These are phyloP conservation scores for Talaromyces ruber DNA, from an alignment of 495 filamentous ascomycete species.

Conservation along the genomic window DNA sequence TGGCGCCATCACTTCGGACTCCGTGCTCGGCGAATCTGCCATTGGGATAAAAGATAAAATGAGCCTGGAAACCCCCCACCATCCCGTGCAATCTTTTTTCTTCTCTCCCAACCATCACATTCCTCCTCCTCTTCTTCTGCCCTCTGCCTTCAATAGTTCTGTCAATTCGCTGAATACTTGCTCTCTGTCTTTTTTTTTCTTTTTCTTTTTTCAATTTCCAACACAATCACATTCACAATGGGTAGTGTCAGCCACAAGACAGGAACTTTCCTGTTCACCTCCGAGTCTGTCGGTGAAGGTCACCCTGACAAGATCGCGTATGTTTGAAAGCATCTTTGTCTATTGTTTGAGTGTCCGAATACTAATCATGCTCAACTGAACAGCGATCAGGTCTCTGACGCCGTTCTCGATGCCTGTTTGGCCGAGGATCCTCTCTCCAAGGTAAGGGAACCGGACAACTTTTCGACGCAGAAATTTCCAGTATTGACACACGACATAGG, in stretches of 20 bases:
- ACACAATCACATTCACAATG: slow-evolving; percentile 41
- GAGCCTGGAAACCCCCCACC: slow-evolving; percentile 8
- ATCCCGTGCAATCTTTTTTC: slow-evolving; percentile 12
- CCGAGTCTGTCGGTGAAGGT: slow-evolving; percentile 96
- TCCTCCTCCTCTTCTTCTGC: slow-evolving; percentile 10
- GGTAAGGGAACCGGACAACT: slow-evolving; percentile 26
- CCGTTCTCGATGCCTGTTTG: slow-evolving; percentile 96
- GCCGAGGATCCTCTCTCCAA: slow-evolving; percentile 92
- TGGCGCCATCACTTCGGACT: slow-evolving; percentile 8
- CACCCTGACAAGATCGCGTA: slow-evolving; percentile 96
- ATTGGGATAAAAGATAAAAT: not conserved
- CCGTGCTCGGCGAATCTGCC: slow-evolving; percentile 6
- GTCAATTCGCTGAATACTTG: slow-evolving; percentile 14
- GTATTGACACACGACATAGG: slow-evolving; percentile 19
- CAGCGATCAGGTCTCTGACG: slow-evolving; percentile 95
- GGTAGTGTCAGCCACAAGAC: slow-evolving; percentile 46
- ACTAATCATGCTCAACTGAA: slow-evolving; percentile 1
- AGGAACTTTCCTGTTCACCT: slow-evolving; percentile 96
- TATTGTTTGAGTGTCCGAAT: not conserved
- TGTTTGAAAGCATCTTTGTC: slow-evolving; percentile 17
- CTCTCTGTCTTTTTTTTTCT: slow-evolving; percentile 14
- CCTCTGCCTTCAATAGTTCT: slow-evolving; percentile 12
- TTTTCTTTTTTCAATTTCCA: slow-evolving; percentile 13
- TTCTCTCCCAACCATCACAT: slow-evolving; percentile 14
- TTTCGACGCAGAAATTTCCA: not conserved